Evolutionary conservation across 495 filamentous ascomycete genomes (phyloP).

Genomic region (Trypethelium eluteriae): DNA sequence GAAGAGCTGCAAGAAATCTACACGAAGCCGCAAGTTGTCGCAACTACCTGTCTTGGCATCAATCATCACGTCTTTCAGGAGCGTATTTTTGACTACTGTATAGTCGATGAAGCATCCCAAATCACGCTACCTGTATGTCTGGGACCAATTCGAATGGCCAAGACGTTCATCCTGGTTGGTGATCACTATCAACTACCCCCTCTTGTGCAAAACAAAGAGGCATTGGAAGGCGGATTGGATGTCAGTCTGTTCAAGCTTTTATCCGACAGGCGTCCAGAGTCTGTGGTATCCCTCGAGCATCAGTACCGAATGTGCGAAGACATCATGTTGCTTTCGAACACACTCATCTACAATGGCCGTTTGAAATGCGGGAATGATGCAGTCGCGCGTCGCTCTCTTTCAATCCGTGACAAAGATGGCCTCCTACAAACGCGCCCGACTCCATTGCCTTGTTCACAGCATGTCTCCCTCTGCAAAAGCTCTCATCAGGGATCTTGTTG

Average conservation of each 20-base stretch:
- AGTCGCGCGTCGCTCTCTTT: constrained; percentile 58
- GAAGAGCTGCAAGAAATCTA: constrained; percentile 77
- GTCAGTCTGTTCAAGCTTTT: constrained; percentile 88
- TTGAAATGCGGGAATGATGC: constrained; percentile 79
- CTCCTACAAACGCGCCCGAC: constrained; percentile 34
- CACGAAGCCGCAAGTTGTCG: constrained; percentile 76
- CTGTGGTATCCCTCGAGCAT: constrained; percentile 83
- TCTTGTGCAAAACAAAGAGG: constrained; percentile 84
- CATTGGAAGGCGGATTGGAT: constrained; percentile 78
- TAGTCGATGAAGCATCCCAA: constrained; percentile 95
- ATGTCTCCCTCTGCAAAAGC: constrained; percentile 32
- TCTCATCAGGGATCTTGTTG: constrained; percentile 53
- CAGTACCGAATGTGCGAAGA: constrained; percentile 98
- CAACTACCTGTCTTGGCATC: constrained; percentile 88
- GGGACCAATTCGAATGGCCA: constrained; percentile 86
- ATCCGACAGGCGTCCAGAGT: constrained; percentile 75
- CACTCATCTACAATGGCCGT: constrained; percentile 79
- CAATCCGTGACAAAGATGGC: constrained; percentile 50
- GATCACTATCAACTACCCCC: constrained; percentile 95
- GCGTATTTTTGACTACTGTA: constrained; percentile 92
- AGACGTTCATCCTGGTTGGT: constrained; percentile 89
- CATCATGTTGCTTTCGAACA: constrained; percentile 89
- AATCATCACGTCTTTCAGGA: constrained; percentile 81
- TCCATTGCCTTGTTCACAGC: not conserved
- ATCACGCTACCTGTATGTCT: constrained; percentile 92